Conservation (phyloP, 306 rosid genomes). For the Prunus fruticosa region DNA sequence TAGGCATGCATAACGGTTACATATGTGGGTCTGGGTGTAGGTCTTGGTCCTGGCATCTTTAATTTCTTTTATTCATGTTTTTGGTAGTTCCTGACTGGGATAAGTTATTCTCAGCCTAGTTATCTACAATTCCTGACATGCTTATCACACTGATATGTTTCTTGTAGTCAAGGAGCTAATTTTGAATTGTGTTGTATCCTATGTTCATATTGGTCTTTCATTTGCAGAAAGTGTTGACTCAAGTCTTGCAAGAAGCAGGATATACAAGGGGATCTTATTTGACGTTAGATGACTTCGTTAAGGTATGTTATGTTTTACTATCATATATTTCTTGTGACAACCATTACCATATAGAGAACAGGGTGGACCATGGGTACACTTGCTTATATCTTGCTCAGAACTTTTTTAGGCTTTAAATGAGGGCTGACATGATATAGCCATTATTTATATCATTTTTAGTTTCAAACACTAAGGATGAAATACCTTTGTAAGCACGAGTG, state of each 20-base stretch:
- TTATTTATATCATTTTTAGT: background rate
- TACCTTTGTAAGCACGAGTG: background rate
- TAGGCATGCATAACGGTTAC: background rate
- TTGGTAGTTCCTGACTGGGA: background rate
- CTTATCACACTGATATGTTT: background rate
- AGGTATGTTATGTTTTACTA: constrained; percentile 44
- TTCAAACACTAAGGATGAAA: background rate
- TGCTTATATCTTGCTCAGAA: background rate
- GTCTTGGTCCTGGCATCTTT: background rate
- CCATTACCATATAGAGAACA: background rate
- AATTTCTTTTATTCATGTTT: background rate
- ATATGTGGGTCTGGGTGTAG: background rate
- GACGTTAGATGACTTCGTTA: constrained; percentile 62
- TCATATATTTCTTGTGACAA: constrained; percentile 1
- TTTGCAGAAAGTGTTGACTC: constrained; percentile 62
- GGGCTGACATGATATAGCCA: background rate
- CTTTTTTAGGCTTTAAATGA: background rate
- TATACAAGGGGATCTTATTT: constrained; percentile 62
- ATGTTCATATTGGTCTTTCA: constrained; percentile 15
- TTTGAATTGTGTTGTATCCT: background rate
- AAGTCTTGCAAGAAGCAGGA: constrained; percentile 78
- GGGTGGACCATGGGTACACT: background rate
- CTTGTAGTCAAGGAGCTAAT: background rate
- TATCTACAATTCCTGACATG: background rate
- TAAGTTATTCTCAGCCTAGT: background rate